Base-by-base conservation (phyloP, 208 protist species). In the Zelonia costaricensis region DNA sequence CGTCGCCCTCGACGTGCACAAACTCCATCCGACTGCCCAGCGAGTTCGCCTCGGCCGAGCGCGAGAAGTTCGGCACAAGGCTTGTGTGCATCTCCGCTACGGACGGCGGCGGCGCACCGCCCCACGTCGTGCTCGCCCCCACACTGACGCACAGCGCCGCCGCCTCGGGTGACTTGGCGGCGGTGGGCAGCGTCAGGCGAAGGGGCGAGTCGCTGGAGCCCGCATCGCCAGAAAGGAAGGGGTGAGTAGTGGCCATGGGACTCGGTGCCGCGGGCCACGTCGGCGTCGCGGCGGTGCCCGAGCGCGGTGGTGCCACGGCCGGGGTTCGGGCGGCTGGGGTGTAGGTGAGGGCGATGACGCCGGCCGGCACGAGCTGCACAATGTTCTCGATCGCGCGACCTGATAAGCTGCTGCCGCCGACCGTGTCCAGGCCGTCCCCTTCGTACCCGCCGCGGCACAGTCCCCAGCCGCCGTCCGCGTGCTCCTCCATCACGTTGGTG, bases 1-100 rank as follows among this genome's bases (percentile, higher is more conserved):
- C 88, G 51, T 92, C 84, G 18, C 57, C 70, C 27, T 90, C 82
- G 35, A 94, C 58, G 67, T 80, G 83, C 47, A 91, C 23, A 56
- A 91, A 86, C 54, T 91, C 80, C 36, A 94, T 68, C 22, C 74
- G 77, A 52, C 83, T 88, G 10, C 55, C 64, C 22, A 77, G 35
- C 44, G 79, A 82, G 40, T 74, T 56, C 0, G 64, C 57, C 28
- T 78, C 43, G 10, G 60, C 62, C 0, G 65, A 76, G 35, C 69
- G 74, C 16, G 74, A 83, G 27, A 84, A 77, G 48, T 58, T 77
- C 6, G 82, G 82, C 51, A 91, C 78, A 16, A 85, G 43, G 40
- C 77, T 55, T 44, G 80, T 76, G 57, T 65, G 69, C 44, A 76
- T 79, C 30, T 74, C 64, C 25, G 61, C 35, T 16, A 69, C 44